Base-by-base conservation (phyloP, 441 rosid genomes). In the Daphne laureola region DNA sequence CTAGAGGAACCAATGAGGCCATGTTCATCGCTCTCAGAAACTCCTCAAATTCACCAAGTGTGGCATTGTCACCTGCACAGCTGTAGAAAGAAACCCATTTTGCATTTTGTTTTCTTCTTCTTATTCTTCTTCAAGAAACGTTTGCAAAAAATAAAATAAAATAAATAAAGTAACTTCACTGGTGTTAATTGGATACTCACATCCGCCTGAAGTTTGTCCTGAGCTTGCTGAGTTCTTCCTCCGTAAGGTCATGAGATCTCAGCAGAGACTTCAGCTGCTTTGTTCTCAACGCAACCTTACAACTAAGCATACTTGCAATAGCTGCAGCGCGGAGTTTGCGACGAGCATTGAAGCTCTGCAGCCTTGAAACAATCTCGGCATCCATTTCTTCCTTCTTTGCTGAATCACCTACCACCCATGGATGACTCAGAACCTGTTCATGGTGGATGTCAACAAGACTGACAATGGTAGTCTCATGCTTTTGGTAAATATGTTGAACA, bases 41-140 rank as follows among this genome's bases (percentile, higher is more conserved):
- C 56, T 85, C 80, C 69, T 78, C 80, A 12, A 85, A 85, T 55
- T 85, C 87, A 0, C 82, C 59, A 31, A 85, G 67, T 49, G 82
- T 73, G 5, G 89, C 93, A 45, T 80, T 85, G 55, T 82, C 93
- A 14, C 93, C 89, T 14, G 85, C 83, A 53, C 89, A 80, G 73
- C 89, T 82, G 70, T 65, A 45, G 13, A 7, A 18, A n/a, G n/a
- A n/a, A 43, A 9, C 17, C 3, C 27, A 18, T 4, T 43, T 31
- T 31, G 38, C 11, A 31, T 31, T 0, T 3, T 6, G 2, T 31
- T 9, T 31, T 31, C 9, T 31, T 8, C 3, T 1, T 1, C 3
- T 18, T 18, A 3, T 21, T 21, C 3, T 21, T 4, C 25, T 9
- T 31, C 38, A 31, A 31, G 11, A 2, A 7, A 31, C 9, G 5